Conservation (phyloP, 345 rosid genomes). For the Populus euphratica region DNA sequence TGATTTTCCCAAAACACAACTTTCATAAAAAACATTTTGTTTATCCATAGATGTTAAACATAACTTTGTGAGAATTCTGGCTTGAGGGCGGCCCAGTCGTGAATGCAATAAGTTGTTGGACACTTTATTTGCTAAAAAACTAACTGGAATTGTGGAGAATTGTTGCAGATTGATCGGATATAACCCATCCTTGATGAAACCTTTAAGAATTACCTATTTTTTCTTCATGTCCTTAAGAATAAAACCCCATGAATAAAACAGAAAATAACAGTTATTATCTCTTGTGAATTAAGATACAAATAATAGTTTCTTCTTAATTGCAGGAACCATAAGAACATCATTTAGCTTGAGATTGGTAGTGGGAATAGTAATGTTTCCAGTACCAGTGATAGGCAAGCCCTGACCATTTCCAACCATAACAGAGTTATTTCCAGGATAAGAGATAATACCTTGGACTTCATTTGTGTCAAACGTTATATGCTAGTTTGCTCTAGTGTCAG, state of each 20-base stretch:
- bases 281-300: neutral
- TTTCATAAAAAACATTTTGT: too few species aligned
- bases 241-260: neutral
- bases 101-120: too few species aligned
- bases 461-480: neutral
- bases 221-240: neutral
- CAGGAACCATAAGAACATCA: neutral
- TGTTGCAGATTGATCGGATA: neutral
- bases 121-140: neutral
- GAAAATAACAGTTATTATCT: neutral
- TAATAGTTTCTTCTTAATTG: neutral
- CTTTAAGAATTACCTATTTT: neutral
- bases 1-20: too few species aligned
- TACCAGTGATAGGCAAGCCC: neutral
- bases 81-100: too few species aligned
- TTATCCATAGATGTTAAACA: too few species aligned
- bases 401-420: neutral
- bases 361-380: neutral
- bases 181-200: too few species aligned
- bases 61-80: too few species aligned
- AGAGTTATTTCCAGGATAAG: neutral
- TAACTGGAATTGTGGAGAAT: neutral
- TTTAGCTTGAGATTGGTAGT: neutral
- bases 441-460: neutral
- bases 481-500: neutral